Conservation (phyloP, 2,329 filamentous ascomycete genomes). For the Xylaria polymorpha region DNA sequence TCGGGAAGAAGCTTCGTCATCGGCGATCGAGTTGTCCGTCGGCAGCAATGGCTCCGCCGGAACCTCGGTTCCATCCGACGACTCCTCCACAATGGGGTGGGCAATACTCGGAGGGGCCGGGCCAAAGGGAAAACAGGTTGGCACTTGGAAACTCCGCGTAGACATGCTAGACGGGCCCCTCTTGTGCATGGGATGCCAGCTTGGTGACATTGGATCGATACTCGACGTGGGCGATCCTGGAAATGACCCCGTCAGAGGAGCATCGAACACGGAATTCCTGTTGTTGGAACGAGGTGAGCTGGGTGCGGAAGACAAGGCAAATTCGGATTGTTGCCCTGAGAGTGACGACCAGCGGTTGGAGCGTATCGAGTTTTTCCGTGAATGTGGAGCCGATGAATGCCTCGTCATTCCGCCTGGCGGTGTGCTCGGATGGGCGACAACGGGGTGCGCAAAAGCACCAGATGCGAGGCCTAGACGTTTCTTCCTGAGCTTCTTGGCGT, state of each 20-base stretch:
- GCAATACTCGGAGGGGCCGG: conserved; percentile 40
- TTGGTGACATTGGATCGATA: conserved; percentile 73
- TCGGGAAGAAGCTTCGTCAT: conserved; percentile 45
- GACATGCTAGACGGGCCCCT: conserved; percentile 70
- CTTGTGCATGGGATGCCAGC: conserved; percentile 63
- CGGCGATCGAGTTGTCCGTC: conserved; percentile 53
- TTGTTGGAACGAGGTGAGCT: conserved; percentile 83
- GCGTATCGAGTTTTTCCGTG: conserved; percentile 60
- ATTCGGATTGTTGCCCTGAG: conserved; percentile 70
- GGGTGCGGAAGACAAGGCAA: conserved; percentile 77
- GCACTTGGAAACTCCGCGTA: conserved; percentile 58
- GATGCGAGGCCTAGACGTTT: conserved; percentile 74
- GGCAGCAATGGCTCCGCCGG: conserved; percentile 49
- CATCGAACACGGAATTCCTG: conserved; percentile 83
- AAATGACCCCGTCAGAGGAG: conserved; percentile 73
- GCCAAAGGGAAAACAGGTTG: conserved; percentile 45
- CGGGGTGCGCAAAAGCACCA: conserved; percentile 69
- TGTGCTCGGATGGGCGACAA: conserved; percentile 55
- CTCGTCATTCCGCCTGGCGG: conserved; percentile 55
- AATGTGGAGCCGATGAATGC: conserved; percentile 55
- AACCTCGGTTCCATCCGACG: conserved; percentile 50
- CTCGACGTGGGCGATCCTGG: conserved; percentile 87
- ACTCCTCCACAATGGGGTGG: conserved; percentile 47
- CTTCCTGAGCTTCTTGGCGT: conserved; percentile 74
- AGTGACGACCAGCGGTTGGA: conserved; percentile 73